Evolutionary conservation across 1,284 basidiomycete genomes (phyloP).

Genomic region (Amylostereum chailletii): DNA sequence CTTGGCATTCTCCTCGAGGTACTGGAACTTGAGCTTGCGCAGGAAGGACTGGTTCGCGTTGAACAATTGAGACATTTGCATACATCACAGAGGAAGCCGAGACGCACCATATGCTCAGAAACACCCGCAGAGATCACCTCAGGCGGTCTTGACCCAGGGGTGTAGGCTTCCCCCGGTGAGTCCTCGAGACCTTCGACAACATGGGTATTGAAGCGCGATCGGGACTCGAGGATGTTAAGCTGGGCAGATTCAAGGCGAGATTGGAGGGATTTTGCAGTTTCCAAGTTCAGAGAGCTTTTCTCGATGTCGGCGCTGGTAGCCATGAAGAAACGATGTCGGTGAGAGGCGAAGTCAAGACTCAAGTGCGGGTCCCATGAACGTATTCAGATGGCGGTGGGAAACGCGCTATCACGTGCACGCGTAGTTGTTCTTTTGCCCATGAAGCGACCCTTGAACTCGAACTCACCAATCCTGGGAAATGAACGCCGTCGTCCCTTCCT

Average conservation of each 20-base stretch:
- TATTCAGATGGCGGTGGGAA: too few relatives aligned
- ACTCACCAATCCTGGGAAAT: too few relatives aligned
- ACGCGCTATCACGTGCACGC: too few relatives aligned
- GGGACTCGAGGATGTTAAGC: slow-evolving; percentile 17
- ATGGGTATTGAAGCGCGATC: slow-evolving; percentile 16
- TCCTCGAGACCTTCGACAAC: slow-evolving; percentile 12
- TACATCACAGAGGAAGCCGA: slow-evolving; percentile 1
- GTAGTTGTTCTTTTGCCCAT: too few relatives aligned
- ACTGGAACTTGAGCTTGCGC: slow-evolving; percentile 79
- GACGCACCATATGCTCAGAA: slow-evolving; percentile 35
- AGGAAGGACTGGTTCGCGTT: slow-evolving; percentile 20
- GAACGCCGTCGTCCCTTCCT: too few relatives aligned
- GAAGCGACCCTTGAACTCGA: too few relatives aligned
- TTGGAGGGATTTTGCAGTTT: slow-evolving; percentile 16
- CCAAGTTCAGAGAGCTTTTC: slow-evolving; percentile 5
- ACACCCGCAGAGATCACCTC: slow-evolving; percentile 38
- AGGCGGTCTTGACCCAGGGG: slow-evolving; percentile 29
- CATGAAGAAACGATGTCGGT: too few relatives aligned
- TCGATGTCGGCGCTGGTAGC: too few relatives aligned
- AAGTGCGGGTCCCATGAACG: too few relatives aligned
- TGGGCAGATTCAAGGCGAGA: slow-evolving; percentile 12
- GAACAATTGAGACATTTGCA: slow-evolving; percentile 2
- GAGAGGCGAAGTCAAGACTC: too few relatives aligned
- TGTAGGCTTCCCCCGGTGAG: slow-evolving; percentile 6
- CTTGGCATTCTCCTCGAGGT: slow-evolving; percentile 82